These are phyloP conservation scores for Pythium chondricola DNA, from an alignment of 352 stramenopile genomes.

Conservation along the genomic window DNA sequence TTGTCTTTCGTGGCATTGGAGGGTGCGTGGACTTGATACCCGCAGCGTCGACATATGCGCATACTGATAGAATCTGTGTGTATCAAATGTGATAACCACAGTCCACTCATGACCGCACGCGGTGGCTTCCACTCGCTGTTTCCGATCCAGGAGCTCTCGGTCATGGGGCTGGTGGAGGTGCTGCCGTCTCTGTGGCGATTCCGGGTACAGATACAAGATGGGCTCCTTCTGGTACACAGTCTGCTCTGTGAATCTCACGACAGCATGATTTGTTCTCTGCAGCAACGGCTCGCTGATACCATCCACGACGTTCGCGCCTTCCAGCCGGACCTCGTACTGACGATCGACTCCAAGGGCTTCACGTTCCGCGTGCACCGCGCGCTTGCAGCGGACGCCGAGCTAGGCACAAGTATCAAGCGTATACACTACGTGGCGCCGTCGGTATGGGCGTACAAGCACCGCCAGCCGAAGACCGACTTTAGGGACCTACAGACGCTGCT, in stretches of 20 bases:
- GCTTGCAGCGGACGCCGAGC: conserved; percentile 23
- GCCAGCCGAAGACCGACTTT: conserved; percentile 23
- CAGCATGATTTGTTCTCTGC: not conserved
- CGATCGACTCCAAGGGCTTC: conserved; percentile 79
- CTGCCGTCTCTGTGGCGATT: conserved; percentile 50
- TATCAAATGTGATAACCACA: too few species aligned
- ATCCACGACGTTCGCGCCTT: conserved; percentile 43
- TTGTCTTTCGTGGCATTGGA: conserved; percentile 56
- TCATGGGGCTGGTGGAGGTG: conserved; percentile 72
- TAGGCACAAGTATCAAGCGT: conserved; percentile 23
- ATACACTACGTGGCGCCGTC: conserved; percentile 79
- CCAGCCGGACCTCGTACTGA: conserved; percentile 56
- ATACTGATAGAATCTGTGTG: too few species aligned
- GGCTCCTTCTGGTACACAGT: not conserved
- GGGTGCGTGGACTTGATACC: conserved; percentile 22
- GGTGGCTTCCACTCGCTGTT: conserved; percentile 59
- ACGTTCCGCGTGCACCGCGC: conserved; percentile 50
- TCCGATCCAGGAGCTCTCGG: conserved; percentile 60
- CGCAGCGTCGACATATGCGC: not conserved
- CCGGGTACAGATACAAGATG: conserved; percentile 19
- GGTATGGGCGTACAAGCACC: conserved; percentile 67
- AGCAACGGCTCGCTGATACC: conserved; percentile 47
- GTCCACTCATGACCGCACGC: conserved; percentile 34
- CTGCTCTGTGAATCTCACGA: too few species aligned
- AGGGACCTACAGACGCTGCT: conserved; percentile 32